Base-by-base conservation (phyloP, 768 basidiomycete species). In the Amanita jacksonii region DNA sequence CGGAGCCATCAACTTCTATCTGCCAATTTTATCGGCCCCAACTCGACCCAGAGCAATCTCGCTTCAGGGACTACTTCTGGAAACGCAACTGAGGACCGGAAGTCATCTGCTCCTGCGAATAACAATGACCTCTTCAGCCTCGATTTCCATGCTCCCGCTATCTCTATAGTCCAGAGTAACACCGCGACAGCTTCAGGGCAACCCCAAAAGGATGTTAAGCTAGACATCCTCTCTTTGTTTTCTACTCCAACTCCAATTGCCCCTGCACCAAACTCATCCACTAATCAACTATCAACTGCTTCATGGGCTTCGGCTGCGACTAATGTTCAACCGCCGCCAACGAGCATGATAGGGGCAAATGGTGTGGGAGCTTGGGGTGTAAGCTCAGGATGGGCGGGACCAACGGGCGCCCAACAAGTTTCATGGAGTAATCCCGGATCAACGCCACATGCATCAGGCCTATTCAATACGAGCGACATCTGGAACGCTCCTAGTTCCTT, bases 191-290 rank as follows among this genome's bases (percentile, higher is more conserved):
- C 27, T 6, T 43, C 64, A 0, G 49, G 60, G 5, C 60, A 57
- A 34, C 67, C 72, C 0, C 72, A 70, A 58, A 87, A 85, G 55
- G 82, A 87, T 53, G 72, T 81, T 35, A 92, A 90, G 52, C 74
- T 86, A 43, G 85, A 93, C 51, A 93, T 93, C 50, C 67, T 93
- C 13, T 86, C 86, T 0, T 71, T 93, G 32, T 91, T 87, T 60
- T 76, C 84, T 12, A 53, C 72, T 1, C 57, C 73, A 0, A 54
- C 70, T 0, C 57, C 69, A 0, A 52, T 68, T 2, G 53, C 52
- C 4, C 39, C 54, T 20, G 56, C 59, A 13, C 69, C 64, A 49
- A 68, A 63, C 2, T 65, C 70, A 38, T 68, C 68, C 47, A 47
- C 52, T 19, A 49, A 50, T 20, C 52, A 60, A 27, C 35, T 56